Evolutionary conservation across 2,329 filamentous ascomycete species (phyloP), one percentile per base, ranked within the genome.

Genomic region (Exophiala spinifera): DNA sequence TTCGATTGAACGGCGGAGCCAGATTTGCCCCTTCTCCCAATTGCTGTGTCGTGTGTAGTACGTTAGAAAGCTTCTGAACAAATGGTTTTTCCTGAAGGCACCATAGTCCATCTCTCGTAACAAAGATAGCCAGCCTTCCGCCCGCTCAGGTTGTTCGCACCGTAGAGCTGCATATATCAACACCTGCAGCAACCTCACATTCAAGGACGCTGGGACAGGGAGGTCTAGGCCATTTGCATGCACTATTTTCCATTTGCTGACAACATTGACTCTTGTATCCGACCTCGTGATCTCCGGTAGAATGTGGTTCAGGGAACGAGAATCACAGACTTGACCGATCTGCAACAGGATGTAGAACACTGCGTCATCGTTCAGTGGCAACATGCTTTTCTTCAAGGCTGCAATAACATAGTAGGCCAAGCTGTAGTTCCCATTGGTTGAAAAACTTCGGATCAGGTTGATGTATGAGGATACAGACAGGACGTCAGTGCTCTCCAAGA

Each of bases 1-100:
- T 11, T 53, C 19, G 10, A 63, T 40, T 23, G 50, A 57, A 11
- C 43, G 49, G 28, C 53, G 37, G 11, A 63, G 19, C 61, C 61
- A 64, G 31, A 55, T 44, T 36, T 54, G 46, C n/a, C 60, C 61
- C n/a, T 51, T 36, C 10, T 55, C 51, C 62, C 62, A 64, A 31
- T 58, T 60, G 10, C 45, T 42, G 31, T 55, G 49, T 13, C 39
- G 31, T 21, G 55, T 46, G 46, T 63, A 61, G 47, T 56, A 56
- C 14, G 53, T 42, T 7, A 64, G 44, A 28, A 63, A 63, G 49
- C 47, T 51, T 48, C 51, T 46, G 33, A 63, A 56, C 11, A 62
- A 36, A 46, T 61, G 46, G 42, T 56, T 49, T 20, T 53, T 59
- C 44, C 40, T 51, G 13, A 44, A 17, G n/a, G 46, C 47, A 19